Conservation (phyloP, 73 alveolate species). For the Paraurostyla sp. region DNA sequence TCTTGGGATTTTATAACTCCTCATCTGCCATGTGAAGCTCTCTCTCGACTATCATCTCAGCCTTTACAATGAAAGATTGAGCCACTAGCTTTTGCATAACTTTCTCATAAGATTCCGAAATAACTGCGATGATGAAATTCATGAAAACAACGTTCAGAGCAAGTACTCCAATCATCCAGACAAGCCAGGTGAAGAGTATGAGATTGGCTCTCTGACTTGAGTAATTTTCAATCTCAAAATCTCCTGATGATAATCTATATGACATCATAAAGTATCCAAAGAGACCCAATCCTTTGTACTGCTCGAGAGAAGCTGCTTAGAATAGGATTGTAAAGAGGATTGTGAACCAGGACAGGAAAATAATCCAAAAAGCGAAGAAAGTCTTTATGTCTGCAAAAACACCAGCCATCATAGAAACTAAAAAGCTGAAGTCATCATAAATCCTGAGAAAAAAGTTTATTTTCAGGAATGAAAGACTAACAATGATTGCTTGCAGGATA, state of each 20-base stretch:
- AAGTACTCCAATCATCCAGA: constrained; percentile 2
- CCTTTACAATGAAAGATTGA: neutral
- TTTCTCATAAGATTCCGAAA: constrained; percentile 36
- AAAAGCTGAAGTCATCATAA: constrained; percentile 43
- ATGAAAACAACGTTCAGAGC: neutral
- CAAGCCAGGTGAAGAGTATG: neutral
- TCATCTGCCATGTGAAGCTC: neutral
- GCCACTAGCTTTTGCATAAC: constrained; percentile 19
- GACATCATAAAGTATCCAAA: neutral
- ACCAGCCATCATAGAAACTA: constrained; percentile 32
- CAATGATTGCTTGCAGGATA: neutral
- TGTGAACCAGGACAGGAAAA: constrained; percentile 3
- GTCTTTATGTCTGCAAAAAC: constrained; percentile 11
- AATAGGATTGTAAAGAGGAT: neutral
- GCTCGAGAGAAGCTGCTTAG: neutral
- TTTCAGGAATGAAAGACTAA: neutral
- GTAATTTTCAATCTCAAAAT: neutral
- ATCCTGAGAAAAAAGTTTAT: constrained; percentile 37
- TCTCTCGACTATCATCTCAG: neutral
- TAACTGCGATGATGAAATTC: constrained; percentile 56
- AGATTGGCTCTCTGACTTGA: neutral
- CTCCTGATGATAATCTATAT: constrained; percentile 1
- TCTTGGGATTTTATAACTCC: neutral
- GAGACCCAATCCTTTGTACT: neutral
- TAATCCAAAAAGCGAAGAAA: neutral